Evolutionary conservation across 768 basidiomycete genomes (phyloP), one percentile per base, ranked within the genome.

Genomic region (Boletus bicolor): DNA sequence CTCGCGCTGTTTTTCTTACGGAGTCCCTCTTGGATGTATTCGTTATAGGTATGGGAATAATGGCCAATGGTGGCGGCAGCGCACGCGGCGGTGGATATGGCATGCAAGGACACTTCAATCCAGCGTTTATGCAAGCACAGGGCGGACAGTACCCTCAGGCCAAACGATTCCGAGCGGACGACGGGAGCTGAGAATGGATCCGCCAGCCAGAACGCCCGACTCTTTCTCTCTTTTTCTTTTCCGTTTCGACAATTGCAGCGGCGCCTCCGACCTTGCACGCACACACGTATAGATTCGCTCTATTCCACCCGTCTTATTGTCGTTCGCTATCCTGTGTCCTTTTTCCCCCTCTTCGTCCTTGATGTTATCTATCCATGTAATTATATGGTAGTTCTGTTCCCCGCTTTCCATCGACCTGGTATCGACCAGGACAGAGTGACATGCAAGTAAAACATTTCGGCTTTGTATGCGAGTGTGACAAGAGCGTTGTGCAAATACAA

Each of bases 21-120:
- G 58, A 54, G 53, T 59, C 55, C 53, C 54, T 49, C 44, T 56
- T 53, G 49, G 56, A 71, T 72, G 71, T 71, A 71, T 60, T 54
- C 55, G 62, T 50, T 68, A 72, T 68, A 78, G 77, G 76, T 69
- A 79, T 79, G 77, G 81, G 81, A 64, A 80, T 79, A 76, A 77
- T 82, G 76, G 70, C 73, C 52, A 67, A 71, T 46, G 78, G 73
- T 26, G 78, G 77, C 43, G 45, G 56, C 36, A 21, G 47, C 39
- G 60, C 51, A 51, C 49, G 50, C 70, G 54, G 81, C 51, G 79
- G 81, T 49, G 79, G 78, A 44, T 79, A 77, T 68, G 77, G 74
- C 57, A 75, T 72, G 59, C 78, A 78, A 64, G 86, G 86, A 15
- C 86, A 89, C 73, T 84, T 86, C 75, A 89, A 89, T 67, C 86